Percentiles rank a stretch among this genome's conserved stretches.
Evolutionary conservation across 2,329 filamentous ascomycete genomes (phyloP).

Genomic region (Aureobasidium mangrovei): DNA sequence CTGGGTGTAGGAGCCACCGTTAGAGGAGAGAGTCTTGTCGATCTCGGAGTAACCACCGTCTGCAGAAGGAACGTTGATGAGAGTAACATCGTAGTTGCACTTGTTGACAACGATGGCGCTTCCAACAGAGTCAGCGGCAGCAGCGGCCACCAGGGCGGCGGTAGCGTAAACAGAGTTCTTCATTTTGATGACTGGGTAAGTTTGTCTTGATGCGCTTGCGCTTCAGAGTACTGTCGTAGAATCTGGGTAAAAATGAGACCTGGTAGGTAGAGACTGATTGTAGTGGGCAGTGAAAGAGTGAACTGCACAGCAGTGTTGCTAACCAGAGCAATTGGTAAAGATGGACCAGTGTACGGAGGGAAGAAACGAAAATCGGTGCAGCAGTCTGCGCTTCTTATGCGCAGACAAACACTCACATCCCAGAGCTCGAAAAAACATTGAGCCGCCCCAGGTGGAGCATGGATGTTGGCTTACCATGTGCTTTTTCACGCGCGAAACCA

Average conservation of each 20-base stretch:
- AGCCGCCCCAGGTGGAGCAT: constrained; percentile 15
- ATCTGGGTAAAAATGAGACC: not conserved
- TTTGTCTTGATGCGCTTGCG: constrained; percentile 13
- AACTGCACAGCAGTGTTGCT: constrained; percentile 29
- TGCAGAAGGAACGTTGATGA: constrained; percentile 24
- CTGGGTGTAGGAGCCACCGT: constrained; percentile 25
- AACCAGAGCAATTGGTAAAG: constrained; percentile 24
- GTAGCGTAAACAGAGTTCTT: constrained; percentile 22
- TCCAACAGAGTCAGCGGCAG: constrained; percentile 18
- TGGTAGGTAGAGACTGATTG: constrained; percentile 22
- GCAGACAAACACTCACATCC: not conserved
- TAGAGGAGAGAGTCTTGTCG: constrained; percentile 20
- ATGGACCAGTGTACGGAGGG: constrained; percentile 19
- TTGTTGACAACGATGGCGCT: constrained; percentile 26
- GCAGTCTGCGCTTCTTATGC: constrained; percentile 16
- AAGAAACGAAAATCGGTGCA: constrained; percentile 2
- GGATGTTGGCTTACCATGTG: constrained; percentile 13
- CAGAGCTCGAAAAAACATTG: constrained; percentile 15
- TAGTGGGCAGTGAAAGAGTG: constrained; percentile 24
- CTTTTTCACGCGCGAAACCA: constrained; percentile 14
- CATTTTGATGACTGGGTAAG: constrained; percentile 17
- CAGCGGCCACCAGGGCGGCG: constrained; percentile 19
- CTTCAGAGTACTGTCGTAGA: constrained; percentile 2
- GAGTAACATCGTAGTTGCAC: constrained; percentile 26
- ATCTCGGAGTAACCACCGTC: constrained; percentile 21